phyloP scores from a whole-genome alignment of 257 asterid species.

The Galeopsis tetrahit region DNA sequence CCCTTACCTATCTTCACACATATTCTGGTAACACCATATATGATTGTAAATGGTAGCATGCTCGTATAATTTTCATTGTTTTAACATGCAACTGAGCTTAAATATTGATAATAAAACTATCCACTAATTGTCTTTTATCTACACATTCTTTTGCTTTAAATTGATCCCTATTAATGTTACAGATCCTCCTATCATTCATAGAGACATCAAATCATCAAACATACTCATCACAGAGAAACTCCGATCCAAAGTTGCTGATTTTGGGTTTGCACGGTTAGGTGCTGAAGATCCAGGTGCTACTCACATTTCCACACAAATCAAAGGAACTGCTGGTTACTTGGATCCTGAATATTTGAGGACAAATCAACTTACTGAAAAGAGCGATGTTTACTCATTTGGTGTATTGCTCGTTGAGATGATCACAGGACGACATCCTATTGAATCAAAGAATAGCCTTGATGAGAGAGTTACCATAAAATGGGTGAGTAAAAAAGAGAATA shows the following conservation, averaged over 20 bases:
- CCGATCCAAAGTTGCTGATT: slow-evolving; percentile 76
- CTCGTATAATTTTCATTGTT: neutral
- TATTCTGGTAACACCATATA: slow-evolving; percentile 54
- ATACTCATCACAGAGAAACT: slow-evolving; percentile 70
- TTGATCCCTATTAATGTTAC: slow-evolving; percentile 25
- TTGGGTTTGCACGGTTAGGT: slow-evolving; percentile 69
- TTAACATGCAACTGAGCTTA: neutral
- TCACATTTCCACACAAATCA: slow-evolving; percentile 66
- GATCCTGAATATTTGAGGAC: slow-evolving; percentile 75
- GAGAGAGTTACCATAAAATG: slow-evolving; percentile 64
- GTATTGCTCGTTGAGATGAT: slow-evolving; percentile 71
- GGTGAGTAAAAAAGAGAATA: slow-evolving; percentile 43
- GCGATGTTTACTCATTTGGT: slow-evolving; percentile 82
- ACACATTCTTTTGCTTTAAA: neutral
- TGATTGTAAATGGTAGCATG: neutral
- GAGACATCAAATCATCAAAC: slow-evolving; percentile 76
- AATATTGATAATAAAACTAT: neutral
- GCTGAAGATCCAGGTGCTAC: slow-evolving; percentile 54
- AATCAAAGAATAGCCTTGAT: slow-evolving; percentile 36
- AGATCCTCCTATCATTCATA: slow-evolving; percentile 78
- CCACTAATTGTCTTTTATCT: neutral
- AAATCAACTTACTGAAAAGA: slow-evolving; percentile 69
- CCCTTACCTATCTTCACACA: slow-evolving; percentile 70
- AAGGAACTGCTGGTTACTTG: slow-evolving; percentile 80
- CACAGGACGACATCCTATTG: slow-evolving; percentile 68